Evolutionary conservation across 345 rosid species (phyloP), one percentile per base, ranked within the genome.

Genomic region (Lepidium didymum): DNA sequence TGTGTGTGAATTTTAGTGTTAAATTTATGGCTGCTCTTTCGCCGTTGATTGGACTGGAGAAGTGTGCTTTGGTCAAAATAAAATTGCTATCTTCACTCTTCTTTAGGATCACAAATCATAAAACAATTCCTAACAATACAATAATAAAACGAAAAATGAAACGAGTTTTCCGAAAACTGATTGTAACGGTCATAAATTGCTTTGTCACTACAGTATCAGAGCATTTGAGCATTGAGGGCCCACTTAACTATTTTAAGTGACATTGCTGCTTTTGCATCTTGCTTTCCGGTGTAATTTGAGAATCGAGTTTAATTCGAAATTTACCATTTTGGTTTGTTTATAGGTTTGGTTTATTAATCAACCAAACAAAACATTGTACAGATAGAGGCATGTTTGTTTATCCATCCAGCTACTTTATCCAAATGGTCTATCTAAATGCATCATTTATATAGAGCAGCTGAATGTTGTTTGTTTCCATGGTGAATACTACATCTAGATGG

Each of bases 121-220:
- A 21, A 43, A 1, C 0, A 27, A 27, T 27, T 4, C 5, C 31
- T 27, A 27, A 27, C 0, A 27, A 27, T 6, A 5, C 5, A 73
- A 77, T 60, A 81, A 82, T 77, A 68, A 40, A 8, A 76, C 78
- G 34, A 68, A n/a, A n/a, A n/a, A n/a, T n/a, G n/a, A n/a, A n/a
- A n/a, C n/a, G n/a, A 38, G 10, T 49, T 33, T 79, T 79, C 69
- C 14, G 55, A 79, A 79, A 59, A 14, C 15, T 64, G 23, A 6
- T 75, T 75, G 76, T 70, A 86, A 89, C 96, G 92, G 90, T 86
- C 87, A 75, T 54, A 75, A 27, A 9, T 53, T 66, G 85, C 66
- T 77, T 78, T 82, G 81, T 77, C 56, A 53, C 69, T 44, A 46
- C 60, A 46, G 1, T 31, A 3, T 10, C 40, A 67, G 46, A 45